Base-by-base conservation (phyloP, 2,329 filamentous ascomycete genomes). In the Penicillium digitatum region DNA sequence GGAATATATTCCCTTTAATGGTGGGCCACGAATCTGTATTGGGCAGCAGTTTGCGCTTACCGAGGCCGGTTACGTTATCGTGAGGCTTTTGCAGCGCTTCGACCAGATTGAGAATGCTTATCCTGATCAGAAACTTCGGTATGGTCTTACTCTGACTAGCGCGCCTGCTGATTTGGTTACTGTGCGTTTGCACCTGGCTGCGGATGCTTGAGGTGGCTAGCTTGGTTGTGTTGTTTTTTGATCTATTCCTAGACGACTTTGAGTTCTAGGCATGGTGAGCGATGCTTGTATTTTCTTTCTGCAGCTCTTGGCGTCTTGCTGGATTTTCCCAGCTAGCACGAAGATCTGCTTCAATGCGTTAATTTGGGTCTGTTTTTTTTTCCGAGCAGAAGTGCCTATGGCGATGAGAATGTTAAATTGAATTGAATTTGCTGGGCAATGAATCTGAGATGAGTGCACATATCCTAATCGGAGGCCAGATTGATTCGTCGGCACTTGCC, bases 1-100 rank as follows among this genome's bases (percentile, higher is more conserved):
- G 83, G 81, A 86, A 59, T 90, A 88, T 68, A 80, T 90, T 39
- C 87, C 88, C 4, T 90, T 90, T 72, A 90, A 89, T 68, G 86
- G 86, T 11, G 87, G 87, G 1, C 85, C 87, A 40, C 77, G 88
- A 31, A 87, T 89, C 66, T 89, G 88, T 72, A 83, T 91, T 56
- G 87, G 88, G 1, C 87, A 93, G 78, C 87, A 93, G 71, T 93
- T 91, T 69, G 89, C 89, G 14, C 74, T 92, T 44, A 90, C 87
- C 0, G 87, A 92, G 77, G 66, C 71, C 5, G 68, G 69, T 0
- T 92, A 92, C 68, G 85, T 87, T 10, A 79, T 90, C 57, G 85
- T 86, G 27, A 78, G 89, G 42, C 66, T 93, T 61, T 82, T 92
- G 67, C 89, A 93, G 76, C 79, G 81, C 24, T 94, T 87, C 67